Evolutionary conservation across 139 green algal species (phyloP), one percentile per base, ranked within the genome.

Genomic region (Haematococcus sp.): DNA sequence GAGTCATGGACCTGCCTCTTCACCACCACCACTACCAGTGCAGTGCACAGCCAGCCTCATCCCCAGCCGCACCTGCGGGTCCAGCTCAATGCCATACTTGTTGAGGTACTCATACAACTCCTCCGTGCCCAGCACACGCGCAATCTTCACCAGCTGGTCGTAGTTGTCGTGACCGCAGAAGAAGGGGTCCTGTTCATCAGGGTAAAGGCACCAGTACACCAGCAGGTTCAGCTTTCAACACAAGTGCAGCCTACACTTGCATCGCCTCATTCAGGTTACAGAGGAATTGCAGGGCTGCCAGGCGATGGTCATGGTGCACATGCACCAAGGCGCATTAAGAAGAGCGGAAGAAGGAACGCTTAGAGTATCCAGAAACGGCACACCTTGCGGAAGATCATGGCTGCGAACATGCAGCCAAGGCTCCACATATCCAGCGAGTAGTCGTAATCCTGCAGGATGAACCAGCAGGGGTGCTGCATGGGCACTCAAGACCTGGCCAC

Each of bases 161-260:
- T 98, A 98, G 87, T 99, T 99, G 88, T 99, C 96, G 78, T 97
- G 93, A 3, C 96, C 96, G 70, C 97, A 97, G 88, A 99, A 99
- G 85, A 99, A 99, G 20, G 96, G 96, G 61, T 86, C 80, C 65
- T 76, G 71, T 2, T 25, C 11, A 65, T 74, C n/a, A n/a, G n/a
- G n/a, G n/a, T n/a, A n/a, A n/a, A n/a, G n/a, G n/a, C n/a, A n/a
- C n/a, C n/a, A n/a, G n/a, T n/a, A n/a, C n/a, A n/a, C n/a, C n/a
- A n/a, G n/a, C n/a, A n/a, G n/a, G n/a, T n/a, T n/a, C n/a, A n/a
- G n/a, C n/a, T n/a, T n/a, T n/a, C n/a, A n/a, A n/a, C n/a, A n/a
- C n/a, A n/a, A n/a, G n/a, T n/a, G n/a, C n/a, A n/a, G n/a, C n/a
- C n/a, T n/a, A n/a, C n/a, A n/a, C n/a, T n/a, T n/a, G n/a, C n/a